Percentiles rank a stretch among this genome's conserved stretches.
Conservation (phyloP, 1,139 yeast genomes). For the Geotrichum armillariae region DNA sequence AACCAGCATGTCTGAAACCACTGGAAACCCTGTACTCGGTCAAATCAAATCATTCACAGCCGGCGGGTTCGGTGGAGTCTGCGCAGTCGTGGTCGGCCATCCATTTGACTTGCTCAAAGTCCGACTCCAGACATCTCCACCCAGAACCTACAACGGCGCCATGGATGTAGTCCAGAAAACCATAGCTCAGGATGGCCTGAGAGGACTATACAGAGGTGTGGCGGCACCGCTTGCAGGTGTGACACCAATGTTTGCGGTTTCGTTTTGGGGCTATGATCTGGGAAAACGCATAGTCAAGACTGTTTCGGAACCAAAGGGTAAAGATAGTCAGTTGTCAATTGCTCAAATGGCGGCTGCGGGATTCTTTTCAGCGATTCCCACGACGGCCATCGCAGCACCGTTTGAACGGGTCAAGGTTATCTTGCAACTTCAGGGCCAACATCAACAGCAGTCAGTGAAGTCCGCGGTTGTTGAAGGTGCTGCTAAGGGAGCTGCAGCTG, state of each 20-base stretch:
- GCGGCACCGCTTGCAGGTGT: conserved; percentile 91
- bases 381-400: conserved; percentile 94
- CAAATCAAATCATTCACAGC: conserved; percentile 78
- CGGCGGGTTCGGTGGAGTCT: conserved; percentile 84
- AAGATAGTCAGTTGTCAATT: conserved; percentile 48
- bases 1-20: too few relatives aligned
- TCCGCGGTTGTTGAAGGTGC: conserved; percentile 35
- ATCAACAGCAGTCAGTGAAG: neutral
- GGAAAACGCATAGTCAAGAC: conserved; percentile 72
- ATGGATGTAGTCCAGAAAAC: conserved; percentile 68
- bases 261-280: conserved; percentile 97
- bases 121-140: conserved; percentile 63
- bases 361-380: conserved; percentile 92
- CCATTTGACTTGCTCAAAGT: conserved; percentile 95
- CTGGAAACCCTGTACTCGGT: conserved; percentile 37
- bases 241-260: conserved; percentile 97
- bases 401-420: conserved; percentile 95
- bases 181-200: conserved; percentile 66
- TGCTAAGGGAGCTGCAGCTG: too few relatives aligned
- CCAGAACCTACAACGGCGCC: conserved; percentile 61
- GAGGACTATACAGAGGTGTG: conserved; percentile 85
- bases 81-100: conserved; percentile 92
- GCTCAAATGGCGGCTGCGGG: conserved; percentile 88
- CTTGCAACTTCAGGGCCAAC: conserved; percentile 74
- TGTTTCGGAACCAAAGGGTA: conserved; percentile 33